These are phyloP conservation scores for Aspergillus sergii DNA, from an alignment of 2,329 filamentous ascomycete species.

Conservation along the genomic window DNA sequence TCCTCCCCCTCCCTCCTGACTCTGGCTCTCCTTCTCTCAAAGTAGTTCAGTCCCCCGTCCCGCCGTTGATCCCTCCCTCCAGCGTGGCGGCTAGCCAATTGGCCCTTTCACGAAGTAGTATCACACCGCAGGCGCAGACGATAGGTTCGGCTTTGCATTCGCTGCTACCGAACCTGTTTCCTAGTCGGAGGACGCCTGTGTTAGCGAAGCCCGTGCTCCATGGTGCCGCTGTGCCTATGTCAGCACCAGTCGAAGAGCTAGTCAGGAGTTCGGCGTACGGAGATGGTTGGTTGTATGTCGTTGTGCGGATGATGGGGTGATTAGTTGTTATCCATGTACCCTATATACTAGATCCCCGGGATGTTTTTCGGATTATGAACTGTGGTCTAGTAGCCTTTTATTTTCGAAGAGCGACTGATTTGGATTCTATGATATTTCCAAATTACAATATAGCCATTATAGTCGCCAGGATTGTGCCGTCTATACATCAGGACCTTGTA, in stretches of 20 bases:
- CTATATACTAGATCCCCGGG: background rate
- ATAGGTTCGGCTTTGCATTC: constrained; percentile 76
- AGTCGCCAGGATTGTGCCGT: background rate
- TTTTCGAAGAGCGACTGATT: background rate
- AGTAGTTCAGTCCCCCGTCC: constrained; percentile 75
- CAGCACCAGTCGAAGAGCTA: constrained; percentile 77
- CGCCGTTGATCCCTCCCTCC: constrained; percentile 47
- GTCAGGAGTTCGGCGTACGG: constrained; percentile 82
- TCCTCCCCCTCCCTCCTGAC: constrained; percentile 71
- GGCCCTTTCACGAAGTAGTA: constrained; percentile 18
- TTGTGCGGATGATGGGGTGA: constrained; percentile 69
- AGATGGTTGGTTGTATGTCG: constrained; percentile 88
- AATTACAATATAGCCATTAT: background rate
- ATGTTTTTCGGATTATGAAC: background rate
- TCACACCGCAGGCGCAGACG: constrained; percentile 60
- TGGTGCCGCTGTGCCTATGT: constrained; percentile 79
- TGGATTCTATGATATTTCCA: background rate
- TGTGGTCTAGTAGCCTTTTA: background rate
- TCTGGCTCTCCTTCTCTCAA: constrained; percentile 55
- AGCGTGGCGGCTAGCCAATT: constrained; percentile 30
- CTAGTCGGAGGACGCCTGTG: constrained; percentile 79
- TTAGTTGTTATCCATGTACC: too few species aligned
- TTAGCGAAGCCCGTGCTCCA: constrained; percentile 84
- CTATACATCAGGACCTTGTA: too few species aligned
- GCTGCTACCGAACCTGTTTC: constrained; percentile 80